Evolutionary conservation across 805 yeast genomes (phyloP), one percentile per base, ranked within the genome.

Genomic region (Myxozyma lipomycoides): DNA sequence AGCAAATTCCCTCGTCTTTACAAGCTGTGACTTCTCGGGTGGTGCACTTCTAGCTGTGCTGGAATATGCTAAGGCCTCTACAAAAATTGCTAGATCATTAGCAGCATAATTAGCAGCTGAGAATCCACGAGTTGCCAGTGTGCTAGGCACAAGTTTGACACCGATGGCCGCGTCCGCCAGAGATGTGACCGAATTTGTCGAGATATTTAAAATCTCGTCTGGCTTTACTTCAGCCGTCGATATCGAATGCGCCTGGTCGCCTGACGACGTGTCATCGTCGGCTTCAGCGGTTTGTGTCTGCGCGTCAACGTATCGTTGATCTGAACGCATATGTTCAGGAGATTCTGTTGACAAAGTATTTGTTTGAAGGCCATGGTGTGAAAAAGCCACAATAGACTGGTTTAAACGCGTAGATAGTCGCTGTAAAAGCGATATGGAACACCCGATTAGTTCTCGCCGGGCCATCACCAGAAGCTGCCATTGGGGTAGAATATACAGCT

Each of bases 231-330:
- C n/a, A n/a, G n/a, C n/a, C n/a, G n/a, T n/a, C n/a, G n/a, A n/a
- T n/a, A n/a, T n/a, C n/a, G n/a, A n/a, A n/a, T n/a, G n/a, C n/a
- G n/a, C n/a, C n/a, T n/a, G n/a, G n/a, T n/a, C n/a, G n/a, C n/a
- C n/a, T 24, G 48, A 38, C 17, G 39, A 35, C 37, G 51, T n/a
- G n/a, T n/a, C n/a, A n/a, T n/a, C n/a, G n/a, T n/a, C n/a, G n/a
- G n/a, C 30, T 9, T 40, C 46, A 9, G 45, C 56, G 2, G 59
- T 55, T 46, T 55, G 59, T 3, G 56, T 55, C 40, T 46, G 49
- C 18, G 48, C 51, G 26, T 47, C 34, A 7, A 52, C 51, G 26
- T 43, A 51, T 7, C 23, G 19, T 21, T 6, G 38, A 10, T 6
- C 7, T 21, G 10, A 15, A 10, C 34, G 34, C n/a, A n/a, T 28